Percentiles rank a stretch among this genome's conserved stretches.
These are phyloP conservation scores for Rubus idaeus DNA, from an alignment of 306 rosid genomes.

Conservation along the genomic window DNA sequence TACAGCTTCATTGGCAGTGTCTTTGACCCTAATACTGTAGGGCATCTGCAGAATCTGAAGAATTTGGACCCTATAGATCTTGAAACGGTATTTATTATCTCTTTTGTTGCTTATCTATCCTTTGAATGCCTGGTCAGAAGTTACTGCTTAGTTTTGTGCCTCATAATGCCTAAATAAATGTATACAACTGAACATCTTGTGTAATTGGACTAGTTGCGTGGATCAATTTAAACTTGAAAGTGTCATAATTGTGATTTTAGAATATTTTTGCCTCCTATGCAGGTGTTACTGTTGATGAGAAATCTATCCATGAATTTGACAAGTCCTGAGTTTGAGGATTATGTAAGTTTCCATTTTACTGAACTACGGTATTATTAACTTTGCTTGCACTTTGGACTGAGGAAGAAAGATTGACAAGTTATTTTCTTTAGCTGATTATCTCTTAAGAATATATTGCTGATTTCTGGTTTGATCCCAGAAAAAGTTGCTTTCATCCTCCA, in stretches of 20 bases:
- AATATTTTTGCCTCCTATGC: slow-evolving; percentile 18
- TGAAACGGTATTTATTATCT: slow-evolving; percentile 61
- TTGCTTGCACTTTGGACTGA: neutral
- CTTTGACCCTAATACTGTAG: slow-evolving; percentile 71
- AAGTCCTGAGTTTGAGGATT: slow-evolving; percentile 91
- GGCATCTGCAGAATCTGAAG: slow-evolving; percentile 77
- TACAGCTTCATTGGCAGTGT: slow-evolving; percentile 92
- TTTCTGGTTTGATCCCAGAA: slow-evolving; percentile 45
- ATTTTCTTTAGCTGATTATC: neutral
- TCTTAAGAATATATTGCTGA: neutral
- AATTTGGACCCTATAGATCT: slow-evolving; percentile 91
- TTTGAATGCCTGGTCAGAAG: neutral
- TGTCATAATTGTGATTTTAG: slow-evolving; percentile 6
- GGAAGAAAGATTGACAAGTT: neutral
- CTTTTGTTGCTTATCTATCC: neutral
- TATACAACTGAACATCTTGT: neutral
- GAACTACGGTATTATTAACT: neutral
- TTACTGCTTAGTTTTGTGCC: neutral
- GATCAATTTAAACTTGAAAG: slow-evolving; percentile 16
- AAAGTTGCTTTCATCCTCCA: slow-evolving; percentile 68
- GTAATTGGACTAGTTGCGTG: neutral
- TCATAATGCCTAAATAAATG: neutral
- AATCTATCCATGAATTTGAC: slow-evolving; percentile 82
- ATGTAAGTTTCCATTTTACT: slow-evolving; percentile 54
- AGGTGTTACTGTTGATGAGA: slow-evolving; percentile 96